phyloP scores from a whole-genome alignment of 208 protist species.

The Wallacemonas sp. region DNA sequence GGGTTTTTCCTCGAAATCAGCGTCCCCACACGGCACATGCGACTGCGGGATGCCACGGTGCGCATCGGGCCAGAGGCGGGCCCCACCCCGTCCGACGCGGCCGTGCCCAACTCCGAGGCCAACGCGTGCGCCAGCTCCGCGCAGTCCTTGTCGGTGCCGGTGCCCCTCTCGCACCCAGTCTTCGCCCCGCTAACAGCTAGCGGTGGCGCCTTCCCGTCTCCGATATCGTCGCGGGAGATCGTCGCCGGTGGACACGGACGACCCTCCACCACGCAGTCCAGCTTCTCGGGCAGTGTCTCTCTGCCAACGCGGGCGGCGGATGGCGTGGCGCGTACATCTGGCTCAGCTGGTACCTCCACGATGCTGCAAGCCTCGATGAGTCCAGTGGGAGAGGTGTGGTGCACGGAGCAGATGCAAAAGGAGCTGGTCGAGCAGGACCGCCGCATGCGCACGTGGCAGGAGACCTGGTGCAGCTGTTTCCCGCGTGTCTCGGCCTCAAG shows the following conservation, averaged over 20 bases:
- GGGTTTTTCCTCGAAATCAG: slow-evolving; percentile 72
- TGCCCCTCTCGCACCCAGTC: not conserved
- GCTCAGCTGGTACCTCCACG: not conserved
- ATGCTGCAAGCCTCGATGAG: not conserved
- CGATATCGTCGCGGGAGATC: not conserved
- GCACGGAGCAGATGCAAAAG: slow-evolving; percentile 24
- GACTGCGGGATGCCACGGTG: slow-evolving; percentile 39
- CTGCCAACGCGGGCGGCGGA: not conserved
- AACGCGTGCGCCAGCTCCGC: slow-evolving; percentile 17
- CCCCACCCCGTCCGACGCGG: not conserved
- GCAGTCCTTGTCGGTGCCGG: too few relatives aligned
- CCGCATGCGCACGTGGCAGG: slow-evolving; percentile 38
- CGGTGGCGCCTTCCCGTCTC: not conserved
- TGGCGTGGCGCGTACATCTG: not conserved
- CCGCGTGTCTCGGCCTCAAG: not conserved
- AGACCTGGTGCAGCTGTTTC: slow-evolving; percentile 38
- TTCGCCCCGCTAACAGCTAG: not conserved
- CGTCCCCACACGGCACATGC: slow-evolving; percentile 52
- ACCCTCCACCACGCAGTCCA: not conserved
- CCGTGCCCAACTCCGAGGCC: not conserved
- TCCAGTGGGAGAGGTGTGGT: slow-evolving; percentile 27
- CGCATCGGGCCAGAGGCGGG: not conserved
- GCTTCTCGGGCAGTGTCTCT: not conserved
- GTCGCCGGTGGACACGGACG: not conserved
- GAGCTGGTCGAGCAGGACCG: slow-evolving; percentile 47